Conservation (phyloP, 2,329 filamentous ascomycete genomes). For the Elsinoe perseae region DNA sequence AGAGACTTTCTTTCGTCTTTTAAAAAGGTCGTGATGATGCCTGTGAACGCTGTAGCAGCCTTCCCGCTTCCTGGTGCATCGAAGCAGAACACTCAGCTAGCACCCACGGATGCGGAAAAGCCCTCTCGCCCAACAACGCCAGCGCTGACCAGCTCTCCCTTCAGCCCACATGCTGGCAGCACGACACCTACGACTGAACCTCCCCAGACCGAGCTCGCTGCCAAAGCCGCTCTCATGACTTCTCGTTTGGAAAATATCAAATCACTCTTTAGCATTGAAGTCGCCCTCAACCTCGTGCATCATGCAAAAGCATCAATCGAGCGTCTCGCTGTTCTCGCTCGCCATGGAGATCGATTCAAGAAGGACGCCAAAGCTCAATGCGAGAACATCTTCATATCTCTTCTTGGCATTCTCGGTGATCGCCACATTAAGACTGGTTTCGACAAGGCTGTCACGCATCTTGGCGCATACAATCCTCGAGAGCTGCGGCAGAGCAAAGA, state of each 20-base stretch:
- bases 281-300: constrained; percentile 83
- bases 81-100: constrained; percentile 24
- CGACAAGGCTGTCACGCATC: constrained; percentile 81
- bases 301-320: constrained; percentile 81
- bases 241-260: constrained; percentile 89
- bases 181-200: constrained; percentile 49
- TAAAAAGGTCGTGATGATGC: constrained; percentile 99
- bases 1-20: constrained; percentile 94
- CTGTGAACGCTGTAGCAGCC: constrained; percentile 78
- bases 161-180: constrained; percentile 22
- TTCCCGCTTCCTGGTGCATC: constrained; percentile 35
- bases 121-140: constrained; percentile 25
- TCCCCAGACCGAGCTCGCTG: constrained; percentile 83
- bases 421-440: constrained; percentile 90
- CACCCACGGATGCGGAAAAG: constrained; percentile 21
- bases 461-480: constrained; percentile 84
- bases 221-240: constrained; percentile 97
- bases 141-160: constrained; percentile 22
- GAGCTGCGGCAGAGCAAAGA: constrained; percentile 51
- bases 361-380: constrained; percentile 83
- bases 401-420: constrained; percentile 77
- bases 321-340: constrained; percentile 73
- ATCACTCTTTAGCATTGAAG: constrained; percentile 90
- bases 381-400: constrained; percentile 73
- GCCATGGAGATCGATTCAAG: constrained; percentile 65